phyloP scores from a whole-genome alignment of 1,139 yeast species.

The Geotrichum citri-aurantii region DNA sequence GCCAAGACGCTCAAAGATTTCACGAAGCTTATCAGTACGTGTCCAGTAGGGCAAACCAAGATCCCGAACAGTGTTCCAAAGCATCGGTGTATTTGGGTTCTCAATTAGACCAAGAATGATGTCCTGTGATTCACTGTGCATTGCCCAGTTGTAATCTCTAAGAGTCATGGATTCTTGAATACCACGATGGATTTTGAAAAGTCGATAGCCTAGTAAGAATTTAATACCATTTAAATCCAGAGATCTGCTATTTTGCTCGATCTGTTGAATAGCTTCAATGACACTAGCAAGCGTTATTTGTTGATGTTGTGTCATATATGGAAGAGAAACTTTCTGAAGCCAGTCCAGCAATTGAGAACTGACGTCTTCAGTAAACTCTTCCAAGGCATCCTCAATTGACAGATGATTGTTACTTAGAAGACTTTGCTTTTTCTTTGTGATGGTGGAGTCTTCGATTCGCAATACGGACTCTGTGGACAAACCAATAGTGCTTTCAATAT shows the following conservation, averaged over 20 bases:
- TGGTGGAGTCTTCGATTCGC: constrained; percentile 1
- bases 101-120: constrained; percentile 54
- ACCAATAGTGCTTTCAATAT: constrained; percentile 27
- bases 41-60: constrained; percentile 75
- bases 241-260: constrained; percentile 45
- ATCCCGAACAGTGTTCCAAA: constrained; percentile 57
- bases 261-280: constrained; percentile 54
- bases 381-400: constrained; percentile 39
- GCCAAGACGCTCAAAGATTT: constrained; percentile 62
- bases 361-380: constrained; percentile 42
- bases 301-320: constrained; percentile 83
- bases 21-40: constrained; percentile 45
- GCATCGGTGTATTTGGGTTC: constrained; percentile 38
- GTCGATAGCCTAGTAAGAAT: constrained; percentile 65
- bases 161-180: constrained; percentile 51
- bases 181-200: constrained; percentile 53
- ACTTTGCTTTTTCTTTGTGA: constrained; percentile 8
- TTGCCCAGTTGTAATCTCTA: constrained; percentile 85
- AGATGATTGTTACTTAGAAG: constrained; percentile 11
- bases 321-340: constrained; percentile 60
- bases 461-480: constrained; percentile 17
- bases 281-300: constrained; percentile 76
- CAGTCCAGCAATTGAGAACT: constrained; percentile 52
- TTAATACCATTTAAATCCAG: constrained; percentile 70
- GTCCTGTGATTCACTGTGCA: constrained; percentile 75